A percentile compares a stretch with the other conserved stretches of the same genome.
These are phyloP conservation scores for Solanum paucissectum DNA, from an alignment of 257 asterid species.

Conservation along the genomic window DNA sequence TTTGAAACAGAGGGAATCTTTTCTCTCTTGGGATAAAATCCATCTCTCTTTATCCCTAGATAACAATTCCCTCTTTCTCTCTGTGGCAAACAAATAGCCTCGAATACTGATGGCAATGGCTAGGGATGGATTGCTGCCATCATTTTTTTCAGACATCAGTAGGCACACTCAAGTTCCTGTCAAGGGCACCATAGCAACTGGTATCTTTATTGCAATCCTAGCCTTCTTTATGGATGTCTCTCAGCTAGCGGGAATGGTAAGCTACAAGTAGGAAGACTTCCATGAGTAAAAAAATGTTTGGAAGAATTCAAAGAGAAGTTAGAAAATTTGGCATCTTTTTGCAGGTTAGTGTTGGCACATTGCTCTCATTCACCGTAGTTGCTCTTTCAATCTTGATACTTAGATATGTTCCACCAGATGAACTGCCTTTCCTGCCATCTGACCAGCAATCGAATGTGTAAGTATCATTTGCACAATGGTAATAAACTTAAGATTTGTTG, in stretches of 20 bases:
- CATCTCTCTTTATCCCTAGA: neutral
- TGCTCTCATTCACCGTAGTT: slow-evolving; percentile 26
- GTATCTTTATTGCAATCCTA: slow-evolving; percentile 19
- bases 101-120: slow-evolving; percentile 36
- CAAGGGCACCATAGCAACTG: slow-evolving; percentile 26
- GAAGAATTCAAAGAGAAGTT: neutral
- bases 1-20: neutral
- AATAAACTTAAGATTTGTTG: neutral
- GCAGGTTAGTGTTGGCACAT: slow-evolving; percentile 38
- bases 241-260: slow-evolving; percentile 33
- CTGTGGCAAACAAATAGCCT: slow-evolving; percentile 12
- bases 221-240: slow-evolving; percentile 35
- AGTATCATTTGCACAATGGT: neutral
- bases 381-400: slow-evolving; percentile 27
- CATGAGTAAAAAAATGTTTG: neutral
- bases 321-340: neutral
- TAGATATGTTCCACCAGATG: slow-evolving; percentile 26
- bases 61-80: neutral
- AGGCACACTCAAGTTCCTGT: slow-evolving; percentile 27
- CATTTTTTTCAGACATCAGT: slow-evolving; percentile 27
- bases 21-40: neutral
- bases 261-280: neutral
- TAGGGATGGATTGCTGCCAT: slow-evolving; percentile 33
- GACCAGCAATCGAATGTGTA: neutral
- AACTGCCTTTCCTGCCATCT: neutral